These are phyloP conservation scores for Teratosphaeriaceae sp. DNA, from an alignment of 2,329 filamentous ascomycete genomes.

Conservation along the genomic window DNA sequence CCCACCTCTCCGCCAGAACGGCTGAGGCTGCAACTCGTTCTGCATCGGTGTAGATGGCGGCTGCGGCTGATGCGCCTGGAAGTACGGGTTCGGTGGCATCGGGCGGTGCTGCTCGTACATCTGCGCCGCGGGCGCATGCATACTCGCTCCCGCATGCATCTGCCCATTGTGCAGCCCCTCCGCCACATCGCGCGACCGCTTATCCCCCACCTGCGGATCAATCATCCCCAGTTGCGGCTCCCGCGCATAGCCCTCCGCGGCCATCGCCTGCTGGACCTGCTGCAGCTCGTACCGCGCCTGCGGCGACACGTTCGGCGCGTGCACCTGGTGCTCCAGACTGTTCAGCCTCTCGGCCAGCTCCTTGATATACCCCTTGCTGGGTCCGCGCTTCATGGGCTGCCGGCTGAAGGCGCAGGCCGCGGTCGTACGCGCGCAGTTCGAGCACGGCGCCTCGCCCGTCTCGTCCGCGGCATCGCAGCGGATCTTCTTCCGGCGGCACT, in stretches of 20 bases:
- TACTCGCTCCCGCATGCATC: slow-evolving; percentile 1
- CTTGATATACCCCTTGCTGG: slow-evolving; percentile 92
- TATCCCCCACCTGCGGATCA: slow-evolving; percentile 26
- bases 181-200: slow-evolving; percentile 24
- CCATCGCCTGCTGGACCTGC: slow-evolving; percentile 24
- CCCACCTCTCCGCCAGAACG: slow-evolving; percentile 26
- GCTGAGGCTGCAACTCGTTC: slow-evolving; percentile 25
- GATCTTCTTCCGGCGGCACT: slow-evolving; percentile 81
- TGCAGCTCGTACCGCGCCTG: slow-evolving; percentile 25
- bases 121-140: slow-evolving; percentile 8
- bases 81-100: slow-evolving; percentile 11
- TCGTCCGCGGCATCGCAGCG: slow-evolving; percentile 79
- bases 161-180: slow-evolving; percentile 18
- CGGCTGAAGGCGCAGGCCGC: slow-evolving; percentile 78
- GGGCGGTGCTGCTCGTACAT: slow-evolving; percentile 10
- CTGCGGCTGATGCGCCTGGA: slow-evolving; percentile 5
- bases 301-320: slow-evolving; percentile 12
- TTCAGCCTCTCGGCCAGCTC: slow-evolving; percentile 81
- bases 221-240: slow-evolving; percentile 9
- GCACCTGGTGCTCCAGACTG: slow-evolving; percentile 70
- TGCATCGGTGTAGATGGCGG: not conserved
- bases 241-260: slow-evolving; percentile 12
- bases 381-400: slow-evolving; percentile 70
- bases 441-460: slow-evolving; percentile 65
- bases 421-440: slow-evolving; percentile 71